Base-by-base conservation (phyloP, 2,329 filamentous ascomycete species). In the Fusarium penzigii region DNA sequence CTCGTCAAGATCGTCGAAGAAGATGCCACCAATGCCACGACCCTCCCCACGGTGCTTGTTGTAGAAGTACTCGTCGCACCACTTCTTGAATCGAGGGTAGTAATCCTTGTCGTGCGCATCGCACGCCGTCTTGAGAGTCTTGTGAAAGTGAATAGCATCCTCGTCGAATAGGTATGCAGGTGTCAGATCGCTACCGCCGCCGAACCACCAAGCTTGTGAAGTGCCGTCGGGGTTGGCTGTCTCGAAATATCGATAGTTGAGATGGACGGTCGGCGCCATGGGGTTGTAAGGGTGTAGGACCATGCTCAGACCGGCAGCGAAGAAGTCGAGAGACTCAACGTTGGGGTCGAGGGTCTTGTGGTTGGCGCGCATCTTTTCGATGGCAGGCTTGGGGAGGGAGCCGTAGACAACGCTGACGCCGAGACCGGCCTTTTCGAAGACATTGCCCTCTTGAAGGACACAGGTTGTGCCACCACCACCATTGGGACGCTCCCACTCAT, bases 191-290 rank as follows among this genome's bases (percentile, higher is more conserved):
- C 90, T 92, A 51, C 94, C 94, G 46, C 94, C 94, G 58, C 94
- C 94, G 66, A 96, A 99, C 94, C 94, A 99, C 93, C 94, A 99
- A 8, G 92, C 88, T 59, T 93, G 91, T 47, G 80, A 87, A 60
- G 80, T 88, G 41, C 89, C 91, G 64, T 93, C 88, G 9, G 88
- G 83, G 65, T 93, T 89, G 55, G 90, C 89, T 2, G 94, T 99
- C 78, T 99, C 94, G 68, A 99, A 99, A 75, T 99, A 99, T 51
- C 94, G 86, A 79, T 97, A 97, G 78, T 99, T 99, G 63, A 99
- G 81, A 72, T 99, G 94, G 16, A 99, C 94, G 0, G 94, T 99
- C 1, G 94, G 94, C 8, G 93, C 93, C 88, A 96, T 96, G 44
- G 94, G 94, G 74, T 99, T 99, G 65, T 85, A 82, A 2, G 94